Evolutionary conservation across 2,329 filamentous ascomycete species (phyloP).

Genomic region (Colletotrichum gigasporum): DNA sequence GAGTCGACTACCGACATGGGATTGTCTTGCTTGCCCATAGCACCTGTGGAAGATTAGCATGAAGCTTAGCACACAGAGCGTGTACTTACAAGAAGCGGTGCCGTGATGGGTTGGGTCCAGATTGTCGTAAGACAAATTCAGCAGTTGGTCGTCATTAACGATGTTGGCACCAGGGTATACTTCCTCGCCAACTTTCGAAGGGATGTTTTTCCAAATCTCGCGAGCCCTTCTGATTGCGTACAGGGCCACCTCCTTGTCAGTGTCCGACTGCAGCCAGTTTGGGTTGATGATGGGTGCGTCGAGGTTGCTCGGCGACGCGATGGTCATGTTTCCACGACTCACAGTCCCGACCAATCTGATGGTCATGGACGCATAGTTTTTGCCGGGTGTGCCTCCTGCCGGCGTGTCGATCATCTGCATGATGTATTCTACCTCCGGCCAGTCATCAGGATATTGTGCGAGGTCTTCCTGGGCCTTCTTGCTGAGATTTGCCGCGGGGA

Average conservation of each 20-base stretch:
- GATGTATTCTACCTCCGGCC: slow-evolving; percentile 28
- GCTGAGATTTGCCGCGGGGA: no score
- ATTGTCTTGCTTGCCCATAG: slow-evolving; percentile 56
- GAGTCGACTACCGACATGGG: slow-evolving; percentile 43
- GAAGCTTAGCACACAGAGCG: no score
- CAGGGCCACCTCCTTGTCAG: slow-evolving; percentile 55
- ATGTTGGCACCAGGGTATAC: slow-evolving; percentile 47
- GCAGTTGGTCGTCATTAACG: slow-evolving; percentile 52
- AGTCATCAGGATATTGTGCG: slow-evolving; percentile 16
- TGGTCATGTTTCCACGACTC: slow-evolving; percentile 54
- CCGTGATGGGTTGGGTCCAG: slow-evolving; percentile 41
- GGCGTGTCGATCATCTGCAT: no score
- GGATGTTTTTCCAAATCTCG: slow-evolving; percentile 40
- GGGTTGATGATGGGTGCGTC: slow-evolving; percentile 55
- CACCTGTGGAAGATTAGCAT: slow-evolving; percentile 64
- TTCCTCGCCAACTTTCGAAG: slow-evolving; percentile 48
- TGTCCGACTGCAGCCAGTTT: slow-evolving; percentile 53
- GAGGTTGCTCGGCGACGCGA: slow-evolving; percentile 43
- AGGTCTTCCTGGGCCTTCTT: not conserved
- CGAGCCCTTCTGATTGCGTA: slow-evolving; percentile 53
- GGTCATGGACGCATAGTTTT: slow-evolving; percentile 35
- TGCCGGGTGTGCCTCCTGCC: no score
- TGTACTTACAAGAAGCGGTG: no score
- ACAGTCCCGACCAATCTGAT: slow-evolving; percentile 47
- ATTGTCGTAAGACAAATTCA: no score